A percentile compares a stretch with the other conserved stretches of the same genome.
Conservation (phyloP, 2,329 filamentous ascomycete genomes). For the Cercospora sp. region DNA sequence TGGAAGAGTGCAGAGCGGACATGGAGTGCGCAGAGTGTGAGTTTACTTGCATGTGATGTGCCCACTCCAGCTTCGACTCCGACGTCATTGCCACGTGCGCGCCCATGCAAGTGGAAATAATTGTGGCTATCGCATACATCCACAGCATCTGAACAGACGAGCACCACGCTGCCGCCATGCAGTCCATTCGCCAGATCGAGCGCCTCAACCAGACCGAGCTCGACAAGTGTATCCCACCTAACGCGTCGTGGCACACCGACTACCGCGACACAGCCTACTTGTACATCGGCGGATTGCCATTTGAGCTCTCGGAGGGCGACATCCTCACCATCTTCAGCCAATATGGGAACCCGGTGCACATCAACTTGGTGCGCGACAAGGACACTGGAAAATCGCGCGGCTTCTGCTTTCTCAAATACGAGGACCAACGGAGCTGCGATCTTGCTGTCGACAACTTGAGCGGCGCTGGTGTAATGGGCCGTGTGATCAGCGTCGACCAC, state of each 20-base stretch:
- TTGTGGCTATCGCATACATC: not conserved
- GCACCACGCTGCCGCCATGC: constrained; percentile 61
- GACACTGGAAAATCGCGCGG: constrained; percentile 94
- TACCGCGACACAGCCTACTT: constrained; percentile 97
- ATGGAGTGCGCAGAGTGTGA: not conserved
- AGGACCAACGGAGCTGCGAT: constrained; percentile 94
- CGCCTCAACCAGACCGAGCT: constrained; percentile 93
- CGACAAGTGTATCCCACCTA: constrained; percentile 78
- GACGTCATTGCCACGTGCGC: constrained; percentile 5
- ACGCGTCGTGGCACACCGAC: constrained; percentile 94
- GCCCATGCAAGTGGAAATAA: not conserved
- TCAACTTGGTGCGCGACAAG: constrained; percentile 90
- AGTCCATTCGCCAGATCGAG: constrained; percentile 88
- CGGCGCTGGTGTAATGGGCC: constrained; percentile 77
- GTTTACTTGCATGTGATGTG: not conserved
- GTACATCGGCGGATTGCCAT: constrained; percentile 92
- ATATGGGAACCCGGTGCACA: constrained; percentile 89
- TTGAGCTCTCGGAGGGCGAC: constrained; percentile 91
- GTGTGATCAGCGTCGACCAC: constrained; percentile 85
- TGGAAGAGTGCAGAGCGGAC: constrained; percentile 2
- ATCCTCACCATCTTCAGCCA: constrained; percentile 96
- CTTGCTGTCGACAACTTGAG: constrained; percentile 94
- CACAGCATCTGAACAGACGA: not conserved
- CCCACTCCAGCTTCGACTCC: not conserved
- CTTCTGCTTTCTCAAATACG: constrained; percentile 96